Base-by-base conservation (phyloP, 305 asterid genomes). In the Coffea humblotiana region DNA sequence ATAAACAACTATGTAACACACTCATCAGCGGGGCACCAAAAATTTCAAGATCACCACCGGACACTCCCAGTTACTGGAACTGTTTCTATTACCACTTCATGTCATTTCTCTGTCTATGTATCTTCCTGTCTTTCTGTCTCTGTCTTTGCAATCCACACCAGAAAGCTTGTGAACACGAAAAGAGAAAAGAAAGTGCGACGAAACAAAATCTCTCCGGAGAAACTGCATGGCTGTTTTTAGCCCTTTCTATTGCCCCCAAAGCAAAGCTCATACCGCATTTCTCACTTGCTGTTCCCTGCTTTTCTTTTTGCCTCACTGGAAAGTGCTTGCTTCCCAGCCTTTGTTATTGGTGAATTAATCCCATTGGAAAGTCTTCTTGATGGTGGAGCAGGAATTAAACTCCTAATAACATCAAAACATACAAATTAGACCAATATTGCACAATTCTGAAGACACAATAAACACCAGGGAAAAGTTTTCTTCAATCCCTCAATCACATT, bases 361-460 rank as follows among this genome's bases (percentile, higher is more conserved):
- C 93, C 92, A 23, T 65, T 89, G 35, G 89, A 45, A 71, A 70
- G 90, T 81, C 87, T 90, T 90, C 87, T 89, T 18, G 86, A 79
- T 68, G 94, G 74, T 21, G 84, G 87, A 58, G 90, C 84, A 52
- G 97, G 97, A 81, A 90, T 90, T 75, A 78, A 83, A 86, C 97
- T 92, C 94, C 98, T 91, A 73, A 49, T 56, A 56, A 73, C 11
- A 64, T 54, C 51, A 70, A 78, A 76, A 65, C 58, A 69, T 12
- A 72, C 21, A 29, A 11, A 74, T 78, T 23, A 63, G 71, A 74
- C 25, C 47, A 74, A 29, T 19, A 23, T n/a, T 56, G 27, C 8
- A 11, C 10, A 3, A 63, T 63, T 63, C 67, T 8, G 8, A 64
- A 10, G 18, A 25, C 7, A 65, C 15, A 5, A 6, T 12, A 2